Conservation (phyloP, 2,329 filamentous ascomycete species). For the Neonectria faginata region DNA sequence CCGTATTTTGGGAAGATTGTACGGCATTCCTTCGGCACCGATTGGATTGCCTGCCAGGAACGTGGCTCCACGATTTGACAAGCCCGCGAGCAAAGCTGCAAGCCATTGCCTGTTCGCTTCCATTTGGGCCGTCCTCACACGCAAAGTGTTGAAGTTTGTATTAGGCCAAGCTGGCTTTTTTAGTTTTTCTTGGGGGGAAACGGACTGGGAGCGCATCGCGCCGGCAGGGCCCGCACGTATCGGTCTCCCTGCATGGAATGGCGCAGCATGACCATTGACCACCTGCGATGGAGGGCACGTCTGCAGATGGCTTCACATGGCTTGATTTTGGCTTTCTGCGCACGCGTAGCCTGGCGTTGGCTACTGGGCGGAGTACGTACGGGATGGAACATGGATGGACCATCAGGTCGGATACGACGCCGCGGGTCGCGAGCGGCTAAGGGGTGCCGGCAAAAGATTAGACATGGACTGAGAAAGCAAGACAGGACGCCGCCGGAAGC, state of each 20-base stretch:
- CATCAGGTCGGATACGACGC: not conserved
- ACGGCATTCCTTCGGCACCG: conserved; percentile 39
- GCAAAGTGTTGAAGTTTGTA: not conserved
- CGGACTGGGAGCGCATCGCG: conserved; percentile 18
- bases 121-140: not conserved
- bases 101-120: conserved; percentile 12
- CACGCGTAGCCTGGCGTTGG: not conserved
- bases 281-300: conserved; percentile 24
- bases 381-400: not conserved
- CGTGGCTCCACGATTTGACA: conserved; percentile 25
- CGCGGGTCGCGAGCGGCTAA: not conserved
- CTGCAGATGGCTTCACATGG: not conserved
- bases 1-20: conserved; percentile 31
- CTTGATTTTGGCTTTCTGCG: conserved; percentile 1
- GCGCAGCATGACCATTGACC: conserved; percentile 26
- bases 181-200: not conserved
- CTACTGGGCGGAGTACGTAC: not conserved
- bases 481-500: conserved; percentile 23
- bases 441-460: conserved; percentile 1
- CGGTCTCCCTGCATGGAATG: conserved; percentile 40
- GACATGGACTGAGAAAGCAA: conserved; percentile 10
- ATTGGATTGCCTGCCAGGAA: conserved; percentile 36
- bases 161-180: too few species aligned
- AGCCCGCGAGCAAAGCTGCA: not conserved
- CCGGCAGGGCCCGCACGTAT: conserved; percentile 28